These are phyloP conservation scores for Arctostaphylos glauca DNA, from an alignment of 148 eudicot genomes.

Conservation along the genomic window DNA sequence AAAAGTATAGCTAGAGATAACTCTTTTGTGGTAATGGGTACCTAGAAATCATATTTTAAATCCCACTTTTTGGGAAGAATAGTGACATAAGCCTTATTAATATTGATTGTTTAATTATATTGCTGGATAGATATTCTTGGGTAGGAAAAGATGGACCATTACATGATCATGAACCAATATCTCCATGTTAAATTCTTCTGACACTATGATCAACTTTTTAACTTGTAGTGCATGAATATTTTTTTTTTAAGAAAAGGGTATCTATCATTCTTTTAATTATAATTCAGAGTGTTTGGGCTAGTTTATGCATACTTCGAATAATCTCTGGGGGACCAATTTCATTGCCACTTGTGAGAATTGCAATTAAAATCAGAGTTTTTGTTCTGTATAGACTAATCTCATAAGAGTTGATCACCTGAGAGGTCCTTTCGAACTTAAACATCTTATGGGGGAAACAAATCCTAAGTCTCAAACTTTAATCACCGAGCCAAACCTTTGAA, in stretches of 20 bases:
- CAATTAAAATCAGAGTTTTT: background rate
- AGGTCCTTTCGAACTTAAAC: background rate
- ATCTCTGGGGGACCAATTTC: background rate
- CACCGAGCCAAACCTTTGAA: background rate
- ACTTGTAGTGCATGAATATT: background rate
- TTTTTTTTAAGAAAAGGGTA: background rate
- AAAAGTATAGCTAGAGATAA: too few species aligned
- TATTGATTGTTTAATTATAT: background rate
- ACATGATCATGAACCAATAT: background rate
- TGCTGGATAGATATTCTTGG: background rate
- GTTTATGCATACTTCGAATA: background rate
- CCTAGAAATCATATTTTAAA: background rate
- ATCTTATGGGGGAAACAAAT: background rate
- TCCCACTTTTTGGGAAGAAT: conserved; percentile 2
- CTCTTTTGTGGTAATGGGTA: background rate
- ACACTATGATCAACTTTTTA: background rate
- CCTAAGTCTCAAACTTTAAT: background rate
- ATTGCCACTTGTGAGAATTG: background rate
- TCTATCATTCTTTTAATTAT: background rate
- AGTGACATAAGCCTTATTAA: background rate
- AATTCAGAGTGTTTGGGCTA: background rate
- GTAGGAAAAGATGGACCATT: background rate
- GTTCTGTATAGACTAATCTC: background rate
- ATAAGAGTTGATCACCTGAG: background rate
- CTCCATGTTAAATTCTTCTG: background rate